Base-by-base conservation (phyloP, 2,329 filamentous ascomycete genomes). In the Lachnellula subtilissima region DNA sequence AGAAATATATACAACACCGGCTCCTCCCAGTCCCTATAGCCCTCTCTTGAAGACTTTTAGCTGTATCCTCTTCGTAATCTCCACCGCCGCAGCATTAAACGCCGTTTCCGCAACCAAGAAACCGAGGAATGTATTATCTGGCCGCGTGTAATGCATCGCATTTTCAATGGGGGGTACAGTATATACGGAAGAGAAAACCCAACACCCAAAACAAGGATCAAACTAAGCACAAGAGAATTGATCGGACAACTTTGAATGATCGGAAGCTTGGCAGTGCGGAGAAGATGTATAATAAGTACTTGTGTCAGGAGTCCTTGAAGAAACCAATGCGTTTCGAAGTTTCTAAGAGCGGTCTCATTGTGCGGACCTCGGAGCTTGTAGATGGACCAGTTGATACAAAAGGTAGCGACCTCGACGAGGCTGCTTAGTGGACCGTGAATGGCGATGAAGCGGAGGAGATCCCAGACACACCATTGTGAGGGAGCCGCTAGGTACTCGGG, bases 231-330 rank as follows among this genome's bases (percentile, higher is more conserved):
- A 12, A 50, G 32, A 14, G 7, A 17, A n/a, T 8, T 39, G 8
- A 11, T 17, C 9, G 32, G 17, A 19, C 36, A 6, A 40, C 25
- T 51, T 40, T 54, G 48, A 12, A 57, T 35, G 22, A 52, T 28
- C 14, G 50, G 53, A 11, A 54, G 15, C 37, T 60, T 52, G n/a
- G 50, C 32, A 12, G 52, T 55, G 5, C 58, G 55, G 17, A 52
- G 11, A 28, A 55, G 32, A 32, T 55, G 51, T 12, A 60, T 39
- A 28, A 58, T 42, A 9, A 56, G 37, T 3, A 37, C 52, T 35
- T 55, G 52, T n/a, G 49, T 58, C 15, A 60, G 6, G 8, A 56
- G 22, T 9, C 47, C 47, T n/a, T 55, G 32, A 6, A 58, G n/a
- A 28, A 51, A 58, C 53, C 53, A 58, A 22, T 56, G 39, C 22